Percentiles rank a stretch among this genome's conserved stretches.
phyloP scores from a whole-genome alignment of 2,329 filamentous ascomycete species.

The Trichoderma hamatum region DNA sequence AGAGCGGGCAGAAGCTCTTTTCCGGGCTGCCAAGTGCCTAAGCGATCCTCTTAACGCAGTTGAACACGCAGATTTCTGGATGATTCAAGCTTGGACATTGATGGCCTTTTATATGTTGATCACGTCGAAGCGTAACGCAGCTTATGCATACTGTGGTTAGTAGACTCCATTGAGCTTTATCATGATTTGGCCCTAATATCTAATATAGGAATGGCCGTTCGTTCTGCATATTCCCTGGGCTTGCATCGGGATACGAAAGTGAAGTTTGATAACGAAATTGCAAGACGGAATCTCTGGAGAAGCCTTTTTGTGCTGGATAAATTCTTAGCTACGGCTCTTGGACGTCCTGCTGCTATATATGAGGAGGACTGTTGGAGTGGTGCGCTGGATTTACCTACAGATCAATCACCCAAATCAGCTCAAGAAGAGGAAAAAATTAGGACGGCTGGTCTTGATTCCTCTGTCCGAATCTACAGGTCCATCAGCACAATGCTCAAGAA shows the following conservation, averaged over 20 bases:
- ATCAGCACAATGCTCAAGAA: constrained; percentile 61
- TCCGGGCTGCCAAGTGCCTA: constrained; percentile 59
- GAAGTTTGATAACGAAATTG: constrained; percentile 48
- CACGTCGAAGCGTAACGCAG: constrained; percentile 63
- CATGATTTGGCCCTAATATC: neutral
- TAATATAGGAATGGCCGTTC: constrained; percentile 63
- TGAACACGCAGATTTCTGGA: constrained; percentile 67
- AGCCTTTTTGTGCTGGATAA: constrained; percentile 67
- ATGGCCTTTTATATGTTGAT: constrained; percentile 67
- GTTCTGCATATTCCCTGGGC: constrained; percentile 64
- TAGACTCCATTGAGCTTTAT: neutral
- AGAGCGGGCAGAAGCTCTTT: constrained; percentile 65
- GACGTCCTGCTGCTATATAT: constrained; percentile 63
- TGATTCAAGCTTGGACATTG: constrained; percentile 63
- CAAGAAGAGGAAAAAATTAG: constrained; percentile 20
- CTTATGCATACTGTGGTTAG: constrained; percentile 63
- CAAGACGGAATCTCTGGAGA: constrained; percentile 63
- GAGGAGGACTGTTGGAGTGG: constrained; percentile 64
- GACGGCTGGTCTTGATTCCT: constrained; percentile 52
- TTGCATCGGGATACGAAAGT: constrained; percentile 63
- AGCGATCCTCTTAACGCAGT: constrained; percentile 51
- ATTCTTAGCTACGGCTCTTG: constrained; percentile 64
- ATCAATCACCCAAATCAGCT: neutral
- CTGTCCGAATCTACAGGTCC: constrained; percentile 59
- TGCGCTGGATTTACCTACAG: constrained; percentile 38